Conservation (phyloP, 1,284 basidiomycete genomes). For the Trametes versicolor region DNA sequence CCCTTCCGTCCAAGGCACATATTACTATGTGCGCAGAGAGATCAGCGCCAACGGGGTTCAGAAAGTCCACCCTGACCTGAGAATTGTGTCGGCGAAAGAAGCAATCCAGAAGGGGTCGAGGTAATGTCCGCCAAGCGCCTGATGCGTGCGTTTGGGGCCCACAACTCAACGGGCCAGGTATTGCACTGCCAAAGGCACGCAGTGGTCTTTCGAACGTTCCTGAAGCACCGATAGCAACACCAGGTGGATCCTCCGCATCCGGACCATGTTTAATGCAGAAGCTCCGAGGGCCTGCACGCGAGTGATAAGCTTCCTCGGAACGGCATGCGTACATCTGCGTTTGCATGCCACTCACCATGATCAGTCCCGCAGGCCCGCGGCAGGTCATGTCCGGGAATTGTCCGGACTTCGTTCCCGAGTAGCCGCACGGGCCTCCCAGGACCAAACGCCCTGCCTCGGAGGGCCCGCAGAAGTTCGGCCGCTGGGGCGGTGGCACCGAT, state of each 20-base stretch:
- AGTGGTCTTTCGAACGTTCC: slow-evolving; percentile 25
- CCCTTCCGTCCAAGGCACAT: slow-evolving; percentile 7
- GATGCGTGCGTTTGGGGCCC: slow-evolving; percentile 30
- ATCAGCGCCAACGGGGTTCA: slow-evolving; percentile 12
- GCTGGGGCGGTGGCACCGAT: slow-evolving; percentile 11
- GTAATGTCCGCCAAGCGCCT: slow-evolving; percentile 30
- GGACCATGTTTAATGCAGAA: slow-evolving; percentile 21
- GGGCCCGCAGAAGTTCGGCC: slow-evolving; percentile 12
- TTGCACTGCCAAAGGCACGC: slow-evolving; percentile 16
- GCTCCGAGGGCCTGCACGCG: slow-evolving; percentile 29
- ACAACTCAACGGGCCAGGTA: slow-evolving; percentile 3
- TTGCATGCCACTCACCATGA: slow-evolving; percentile 24
- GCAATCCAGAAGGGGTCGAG: slow-evolving; percentile 21
- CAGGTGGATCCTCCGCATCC: slow-evolving; percentile 26
- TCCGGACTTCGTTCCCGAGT: slow-evolving; percentile 20
- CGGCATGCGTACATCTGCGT: slow-evolving; percentile 23
- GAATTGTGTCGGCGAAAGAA: slow-evolving; percentile 17
- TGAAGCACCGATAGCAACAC: slow-evolving; percentile 22
- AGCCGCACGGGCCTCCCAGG: slow-evolving; percentile 15
- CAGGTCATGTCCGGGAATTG: slow-evolving; percentile 24
- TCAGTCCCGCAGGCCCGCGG: slow-evolving; percentile 22
- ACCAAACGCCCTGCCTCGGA: slow-evolving; percentile 7
- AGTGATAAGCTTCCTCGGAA: slow-evolving; percentile 30
- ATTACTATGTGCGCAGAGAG: slow-evolving; percentile 16
- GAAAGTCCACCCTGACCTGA: slow-evolving; percentile 3